Percentiles rank a stretch among this genome's conserved stretches.
These are phyloP conservation scores for Daldinia vernicosa DNA, from an alignment of 495 filamentous ascomycete genomes.

Conservation along the genomic window DNA sequence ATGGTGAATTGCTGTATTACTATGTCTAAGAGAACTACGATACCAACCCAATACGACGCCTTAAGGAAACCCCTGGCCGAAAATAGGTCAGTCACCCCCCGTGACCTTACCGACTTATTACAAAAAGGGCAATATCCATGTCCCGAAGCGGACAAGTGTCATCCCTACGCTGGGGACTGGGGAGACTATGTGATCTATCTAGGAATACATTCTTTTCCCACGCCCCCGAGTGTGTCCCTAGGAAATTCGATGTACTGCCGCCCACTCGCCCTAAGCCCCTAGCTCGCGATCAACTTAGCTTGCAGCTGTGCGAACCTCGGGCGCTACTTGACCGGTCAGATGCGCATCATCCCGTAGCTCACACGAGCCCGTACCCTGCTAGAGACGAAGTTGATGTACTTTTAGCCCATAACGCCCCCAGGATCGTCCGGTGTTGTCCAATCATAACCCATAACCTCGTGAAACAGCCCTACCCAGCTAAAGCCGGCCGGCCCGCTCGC, in stretches of 20 bases:
- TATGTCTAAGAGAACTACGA: slow-evolving; percentile 35
- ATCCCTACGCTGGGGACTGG: slow-evolving; percentile 23
- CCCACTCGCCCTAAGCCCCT: slow-evolving; percentile 21
- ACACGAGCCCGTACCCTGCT: slow-evolving; percentile 39
- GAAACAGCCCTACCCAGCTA: slow-evolving; percentile 48
- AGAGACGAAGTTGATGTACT: slow-evolving; percentile 47
- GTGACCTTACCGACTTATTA: slow-evolving; percentile 35
- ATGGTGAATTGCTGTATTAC: slow-evolving; percentile 45
- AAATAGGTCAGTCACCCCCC: slow-evolving; percentile 33
- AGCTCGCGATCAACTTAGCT: slow-evolving; percentile 28
- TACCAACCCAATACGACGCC: slow-evolving; percentile 36
- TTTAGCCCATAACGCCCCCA: slow-evolving; percentile 45
- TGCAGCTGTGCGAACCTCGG: slow-evolving; percentile 33
- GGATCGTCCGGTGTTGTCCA: slow-evolving; percentile 46
- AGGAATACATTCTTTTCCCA: slow-evolving; percentile 35
- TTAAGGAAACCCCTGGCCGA: slow-evolving; percentile 34
- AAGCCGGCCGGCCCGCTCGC: slow-evolving; percentile 32
- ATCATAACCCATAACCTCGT: slow-evolving; percentile 57
- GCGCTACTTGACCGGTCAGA: slow-evolving; percentile 41
- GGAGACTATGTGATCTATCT: slow-evolving; percentile 34
- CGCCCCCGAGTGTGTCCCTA: slow-evolving; percentile 46
- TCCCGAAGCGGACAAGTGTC: slow-evolving; percentile 49
- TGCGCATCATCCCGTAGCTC: slow-evolving; percentile 36
- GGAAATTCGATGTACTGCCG: slow-evolving; percentile 19
- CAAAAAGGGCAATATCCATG: slow-evolving; percentile 48